phyloP scores from a whole-genome alignment of 2,329 filamentous ascomycete genomes.

The Fusarium odoratissimum region DNA sequence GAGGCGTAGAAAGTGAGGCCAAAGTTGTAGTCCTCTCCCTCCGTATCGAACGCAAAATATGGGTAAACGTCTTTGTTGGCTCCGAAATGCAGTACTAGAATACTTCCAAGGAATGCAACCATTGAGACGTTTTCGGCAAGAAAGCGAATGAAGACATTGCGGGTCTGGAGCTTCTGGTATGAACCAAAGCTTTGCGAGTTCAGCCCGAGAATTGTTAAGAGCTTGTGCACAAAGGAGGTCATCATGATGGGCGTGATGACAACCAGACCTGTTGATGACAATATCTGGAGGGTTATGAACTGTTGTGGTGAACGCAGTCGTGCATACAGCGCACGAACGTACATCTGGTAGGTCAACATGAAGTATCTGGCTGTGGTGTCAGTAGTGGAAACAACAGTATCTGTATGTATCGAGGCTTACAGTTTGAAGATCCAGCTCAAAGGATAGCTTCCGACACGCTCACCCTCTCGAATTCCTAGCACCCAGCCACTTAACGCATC shows the following conservation, averaged over 20 bases:
- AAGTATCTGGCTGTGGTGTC: constrained; percentile 61
- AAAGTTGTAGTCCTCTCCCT: constrained; percentile 67
- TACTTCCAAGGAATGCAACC: constrained; percentile 74
- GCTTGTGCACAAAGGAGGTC: constrained; percentile 67
- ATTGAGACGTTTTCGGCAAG: constrained; percentile 76
- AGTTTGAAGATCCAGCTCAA: constrained; percentile 78
- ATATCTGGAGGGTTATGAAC: constrained; percentile 72
- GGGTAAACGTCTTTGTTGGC: constrained; percentile 76
- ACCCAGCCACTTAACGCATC: constrained; percentile 76
- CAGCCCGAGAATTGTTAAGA: constrained; percentile 64
- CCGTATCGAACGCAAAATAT: constrained; percentile 72
- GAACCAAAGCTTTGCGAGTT: constrained; percentile 70
- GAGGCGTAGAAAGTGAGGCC: constrained; percentile 72
- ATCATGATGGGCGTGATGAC: constrained; percentile 73
- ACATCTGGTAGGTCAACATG: constrained; percentile 77
- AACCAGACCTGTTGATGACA: constrained; percentile 72
- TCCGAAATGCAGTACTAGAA: constrained; percentile 74
- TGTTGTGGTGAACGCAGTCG: constrained; percentile 73
- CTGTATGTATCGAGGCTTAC: constrained; percentile 53
- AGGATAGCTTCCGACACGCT: constrained; percentile 76
- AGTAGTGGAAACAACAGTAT: constrained; percentile 6
- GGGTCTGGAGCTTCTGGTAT: constrained; percentile 74
- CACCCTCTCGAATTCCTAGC: constrained; percentile 72
- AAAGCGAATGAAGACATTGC: constrained; percentile 75
- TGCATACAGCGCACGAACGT: constrained; percentile 75